Base-by-base conservation (phyloP, 805 yeast species). In the Schizosaccharomyces osmophilus region DNA sequence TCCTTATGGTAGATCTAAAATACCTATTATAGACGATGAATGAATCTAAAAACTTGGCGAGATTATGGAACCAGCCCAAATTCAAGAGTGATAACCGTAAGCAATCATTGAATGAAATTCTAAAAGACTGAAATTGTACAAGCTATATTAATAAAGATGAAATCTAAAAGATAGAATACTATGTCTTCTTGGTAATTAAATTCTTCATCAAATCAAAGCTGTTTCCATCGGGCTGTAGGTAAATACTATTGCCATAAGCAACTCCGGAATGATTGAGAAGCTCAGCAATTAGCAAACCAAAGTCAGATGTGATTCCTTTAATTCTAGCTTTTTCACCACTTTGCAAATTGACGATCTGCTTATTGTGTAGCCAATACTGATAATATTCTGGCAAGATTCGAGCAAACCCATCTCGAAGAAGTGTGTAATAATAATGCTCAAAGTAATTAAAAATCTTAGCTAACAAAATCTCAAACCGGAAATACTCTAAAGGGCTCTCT, bases 161-260 rank as follows among this genome's bases (percentile, higher is more conserved):
- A 6, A 45, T 24, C 3, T 5, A 11, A 5, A n/a, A 45, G 22
- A 17, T 4, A 19, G 26, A 45, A 8, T 6, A 15, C 8, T 45
- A 45, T 11, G 51, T n/a, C 68, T 82, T 84, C 63, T 75, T 82
- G 22, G 82, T 84, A 19, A 90, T 84, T 65, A 93, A 75, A 0
- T 97, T 97, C 66, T 79, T 84, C 74, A 93, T 85, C 77, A 93
- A 89, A 70, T 93, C 97, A 68, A 93, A 93, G 2, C 97, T 87
- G 69, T 93, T 93, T 0, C 99, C 98, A 71, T 93, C 98, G 0
- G 99, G 97, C 70, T 89, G 97, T 59, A 93, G 73, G 66, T 87
- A 84, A 65, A 78, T 82, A 4, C 68, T 73, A 54, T 74, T 76
- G 0, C 87, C 85, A 6, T 22, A n/a, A 1, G 83, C 80, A 13